These are phyloP conservation scores for Boletus reticulatus DNA, from an alignment of 768 basidiomycete species.

Conservation along the genomic window DNA sequence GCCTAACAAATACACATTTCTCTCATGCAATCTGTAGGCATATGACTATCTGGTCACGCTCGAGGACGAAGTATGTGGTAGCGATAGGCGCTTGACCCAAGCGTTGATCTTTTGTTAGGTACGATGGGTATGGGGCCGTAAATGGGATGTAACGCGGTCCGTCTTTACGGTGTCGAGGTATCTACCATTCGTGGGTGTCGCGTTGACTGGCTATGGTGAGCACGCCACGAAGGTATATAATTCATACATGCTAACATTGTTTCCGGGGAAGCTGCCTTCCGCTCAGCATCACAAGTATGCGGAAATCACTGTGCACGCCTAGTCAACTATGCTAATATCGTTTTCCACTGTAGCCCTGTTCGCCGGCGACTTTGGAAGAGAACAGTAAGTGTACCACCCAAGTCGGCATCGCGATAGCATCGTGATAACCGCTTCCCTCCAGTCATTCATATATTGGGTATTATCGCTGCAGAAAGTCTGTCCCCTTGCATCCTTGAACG, in stretches of 20 bases:
- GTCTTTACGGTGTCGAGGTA: conserved; percentile 21
- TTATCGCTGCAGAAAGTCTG: conserved; percentile 12
- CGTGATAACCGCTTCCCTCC: neutral
- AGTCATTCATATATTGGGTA: conserved; percentile 10
- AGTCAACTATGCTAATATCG: too few relatives aligned
- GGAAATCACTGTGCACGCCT: neutral
- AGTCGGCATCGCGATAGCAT: neutral
- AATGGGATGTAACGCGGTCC: conserved; percentile 13
- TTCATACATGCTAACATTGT: neutral
- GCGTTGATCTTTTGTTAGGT: conserved; percentile 5
- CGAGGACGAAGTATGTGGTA: conserved; percentile 6
- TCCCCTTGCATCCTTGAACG: neutral
- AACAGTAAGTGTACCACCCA: conserved; percentile 6
- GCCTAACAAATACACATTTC: neutral
- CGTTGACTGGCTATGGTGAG: conserved; percentile 14
- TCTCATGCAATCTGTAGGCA: conserved; percentile 1
- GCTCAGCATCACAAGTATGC: conserved; percentile 7
- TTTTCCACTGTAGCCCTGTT: neutral
- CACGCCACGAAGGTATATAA: too few relatives aligned
- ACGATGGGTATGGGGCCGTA: conserved; percentile 18
- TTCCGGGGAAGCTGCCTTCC: conserved; percentile 1
- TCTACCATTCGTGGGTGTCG: conserved; percentile 14
- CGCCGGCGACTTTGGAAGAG: neutral
- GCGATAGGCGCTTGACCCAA: too few relatives aligned
- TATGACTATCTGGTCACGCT: conserved; percentile 12